Base-by-base conservation (phyloP, 2,329 filamentous ascomycete species). In the Canariomyces notabilis region DNA sequence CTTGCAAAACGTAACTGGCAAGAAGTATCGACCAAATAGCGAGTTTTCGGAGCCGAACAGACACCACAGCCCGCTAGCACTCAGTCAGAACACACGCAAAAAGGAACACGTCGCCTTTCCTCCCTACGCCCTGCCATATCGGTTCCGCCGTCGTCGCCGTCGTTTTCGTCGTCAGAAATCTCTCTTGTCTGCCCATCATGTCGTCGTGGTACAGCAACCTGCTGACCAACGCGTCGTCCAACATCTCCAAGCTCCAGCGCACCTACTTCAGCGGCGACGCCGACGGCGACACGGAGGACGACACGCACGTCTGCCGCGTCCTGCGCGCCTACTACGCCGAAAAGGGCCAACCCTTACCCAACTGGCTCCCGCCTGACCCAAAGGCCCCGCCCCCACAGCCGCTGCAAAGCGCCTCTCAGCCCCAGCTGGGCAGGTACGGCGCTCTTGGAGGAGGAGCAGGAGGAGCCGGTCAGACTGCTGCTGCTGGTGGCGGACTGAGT, bases 261-360 rank as follows among this genome's bases (percentile, higher is more conserved):
- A 81, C 88, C 51, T 80, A 90, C 53, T 79, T 87, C 44, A 70
- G 76, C 55, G 72, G 74, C 63, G 82, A 85, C 55, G 72, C 75
- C 57, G 82, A 85, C 65, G 83, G 83, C 67, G 82, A 86, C 62
- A 84, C 81, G 52, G 79, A 94, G 68, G 90, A 97, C 70, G 89
- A 95, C 70, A 94, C 89, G 2, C 89, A 97, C 71, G 86, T 97
- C 61, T 94, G 88, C 68, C 87, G 93, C 59, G 89, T 95, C 29
- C 80, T 98, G 20, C 86, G 93, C 59, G 85, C 82, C 58, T 95
- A 97, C 76, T 97, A 98, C 74, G 80, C 75, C 42, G 90, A 97
- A 66, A 93, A 94, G 62, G 87, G 85, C 57, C 82, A 83, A 18
- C 75, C 82, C 2, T 86, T 90, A 53, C 93, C 93, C 1, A 69